Base-by-base conservation (phyloP, 1,284 basidiomycete genomes). In the Rhodotorula sp. region DNA sequence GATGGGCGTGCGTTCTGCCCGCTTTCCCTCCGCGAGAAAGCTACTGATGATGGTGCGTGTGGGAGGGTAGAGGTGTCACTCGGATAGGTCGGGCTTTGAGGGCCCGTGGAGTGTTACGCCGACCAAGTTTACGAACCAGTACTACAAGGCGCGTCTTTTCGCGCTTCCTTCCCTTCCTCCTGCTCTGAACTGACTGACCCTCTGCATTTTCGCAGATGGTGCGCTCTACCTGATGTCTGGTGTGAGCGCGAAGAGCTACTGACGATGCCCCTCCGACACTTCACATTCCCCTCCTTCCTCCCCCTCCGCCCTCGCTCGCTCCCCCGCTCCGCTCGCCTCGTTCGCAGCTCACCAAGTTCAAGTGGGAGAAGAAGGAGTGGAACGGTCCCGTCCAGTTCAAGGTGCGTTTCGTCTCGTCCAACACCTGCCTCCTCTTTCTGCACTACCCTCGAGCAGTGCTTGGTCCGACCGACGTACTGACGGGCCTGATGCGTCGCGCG, bases 41-140 rank as follows among this genome's bases (percentile, higher is more conserved):
- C n/a, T 36, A 34, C 34, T 56, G 39, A 57, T 19, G 22, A 39
- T 15, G 34, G 24, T 59, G 39, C 13, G 36, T 39, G 17, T 24
- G 24, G 2, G 75, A 66, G 15, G 49, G 76, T 39, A 80, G 61
- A 78, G 82, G 63, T 83, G 83, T 73, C 83, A 83, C 76, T 59
- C 80, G 15, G 83, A 84, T 74, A 79, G 83, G 65, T 80, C 78
- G 55, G 83, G 84, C 22, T 84, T 82, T 61, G 81, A 57, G 57
- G 73, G 74, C n/a, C 59, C 64, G 39, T 82, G 82, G 81, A 79
- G 79, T 27, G 79, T 82, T 62, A 83, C 82, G 72, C 83, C 82
- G 1, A 84, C 82, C 11, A 79, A 81, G 59, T 84, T 84, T 78
- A 80, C 79, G 17, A 84, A 83, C 67, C 82, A 82, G 73, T 84